phyloP scores from a whole-genome alignment of 306 rosid species.

The Medicago arabica region DNA sequence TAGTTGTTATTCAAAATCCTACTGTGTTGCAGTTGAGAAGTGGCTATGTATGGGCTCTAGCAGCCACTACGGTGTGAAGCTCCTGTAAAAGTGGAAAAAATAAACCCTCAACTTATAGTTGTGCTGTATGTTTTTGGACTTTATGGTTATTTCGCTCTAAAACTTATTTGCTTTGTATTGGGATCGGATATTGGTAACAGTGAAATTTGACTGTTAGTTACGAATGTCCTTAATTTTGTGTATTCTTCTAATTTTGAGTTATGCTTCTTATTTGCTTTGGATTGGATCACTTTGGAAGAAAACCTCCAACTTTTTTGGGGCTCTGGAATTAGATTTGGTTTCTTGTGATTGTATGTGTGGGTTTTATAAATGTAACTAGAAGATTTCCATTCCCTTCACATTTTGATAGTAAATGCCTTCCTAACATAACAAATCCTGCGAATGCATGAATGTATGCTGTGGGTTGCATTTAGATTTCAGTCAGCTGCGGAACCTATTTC shows the following conservation, averaged over 20 bases:
- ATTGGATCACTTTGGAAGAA: slow-evolving; percentile 23
- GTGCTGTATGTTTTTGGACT: not conserved
- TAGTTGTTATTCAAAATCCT: not conserved
- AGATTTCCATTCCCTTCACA: not conserved
- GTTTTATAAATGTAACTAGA: not conserved
- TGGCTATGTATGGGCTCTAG: not conserved
- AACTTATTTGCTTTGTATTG: not conserved
- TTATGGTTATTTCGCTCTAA: not conserved
- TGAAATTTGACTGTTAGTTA: not conserved
- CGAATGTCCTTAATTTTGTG: not conserved
- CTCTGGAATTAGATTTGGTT: not conserved
- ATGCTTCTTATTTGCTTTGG: not conserved
- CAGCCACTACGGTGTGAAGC: not conserved
- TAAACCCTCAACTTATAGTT: not conserved
- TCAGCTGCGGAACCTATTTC: not conserved
- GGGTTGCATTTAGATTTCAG: not conserved
- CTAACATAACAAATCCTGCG: not conserved
- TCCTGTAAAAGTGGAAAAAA: not conserved
- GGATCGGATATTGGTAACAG: not conserved
- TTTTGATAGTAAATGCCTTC: not conserved
- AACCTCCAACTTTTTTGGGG: not conserved
- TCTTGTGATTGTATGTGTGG: not conserved
- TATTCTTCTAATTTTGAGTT: not conserved
- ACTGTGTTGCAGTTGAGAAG: not conserved
- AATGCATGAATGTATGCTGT: not conserved